phyloP scores from a whole-genome alignment of 1,139 yeast genomes.

The Protomyces pachydermus region DNA sequence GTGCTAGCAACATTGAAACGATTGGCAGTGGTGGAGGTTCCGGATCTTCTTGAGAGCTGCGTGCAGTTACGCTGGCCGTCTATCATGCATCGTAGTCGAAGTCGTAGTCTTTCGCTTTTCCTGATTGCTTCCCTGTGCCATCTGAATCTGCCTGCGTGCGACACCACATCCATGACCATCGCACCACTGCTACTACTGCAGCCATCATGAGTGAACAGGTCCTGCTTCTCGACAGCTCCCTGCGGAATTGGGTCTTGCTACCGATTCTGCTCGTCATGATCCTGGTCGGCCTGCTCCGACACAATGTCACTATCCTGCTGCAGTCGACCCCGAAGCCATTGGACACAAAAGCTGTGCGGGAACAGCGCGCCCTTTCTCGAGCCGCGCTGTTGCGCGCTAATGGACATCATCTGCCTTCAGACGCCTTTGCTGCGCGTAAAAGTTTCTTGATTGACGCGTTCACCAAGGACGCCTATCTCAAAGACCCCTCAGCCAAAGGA shows the following conservation, averaged over 20 bases:
- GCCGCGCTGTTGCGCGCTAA: constrained; percentile 53
- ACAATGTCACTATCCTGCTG: constrained; percentile 59
- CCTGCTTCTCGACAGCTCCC: constrained; percentile 32
- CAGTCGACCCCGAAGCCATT: constrained; percentile 56
- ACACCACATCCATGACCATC: too few relatives aligned
- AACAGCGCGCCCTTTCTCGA: constrained; percentile 54
- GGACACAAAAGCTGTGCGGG: constrained; percentile 53
- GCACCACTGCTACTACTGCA: too few relatives aligned
- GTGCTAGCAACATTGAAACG: too few relatives aligned
- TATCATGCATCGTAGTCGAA: too few relatives aligned
- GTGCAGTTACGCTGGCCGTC: too few relatives aligned
- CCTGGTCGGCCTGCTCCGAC: constrained; percentile 75
- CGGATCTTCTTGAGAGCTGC: too few relatives aligned
- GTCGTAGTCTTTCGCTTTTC: too few relatives aligned
- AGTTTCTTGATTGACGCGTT: constrained; percentile 46
- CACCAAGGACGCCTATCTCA: constrained; percentile 50
- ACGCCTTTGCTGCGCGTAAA: constrained; percentile 51
- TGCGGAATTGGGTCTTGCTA: constrained; percentile 82
- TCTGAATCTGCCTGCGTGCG: too few relatives aligned
- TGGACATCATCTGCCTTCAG: constrained; percentile 45
- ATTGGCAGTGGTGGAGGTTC: too few relatives aligned
- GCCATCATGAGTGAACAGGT: neutral
- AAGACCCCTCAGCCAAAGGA: constrained; percentile 46
- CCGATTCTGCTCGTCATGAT: constrained; percentile 92
- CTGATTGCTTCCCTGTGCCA: too few relatives aligned